These are phyloP conservation scores for Hymenoscyphus repandus DNA, from an alignment of 2,329 filamentous ascomycete genomes.

Conservation along the genomic window DNA sequence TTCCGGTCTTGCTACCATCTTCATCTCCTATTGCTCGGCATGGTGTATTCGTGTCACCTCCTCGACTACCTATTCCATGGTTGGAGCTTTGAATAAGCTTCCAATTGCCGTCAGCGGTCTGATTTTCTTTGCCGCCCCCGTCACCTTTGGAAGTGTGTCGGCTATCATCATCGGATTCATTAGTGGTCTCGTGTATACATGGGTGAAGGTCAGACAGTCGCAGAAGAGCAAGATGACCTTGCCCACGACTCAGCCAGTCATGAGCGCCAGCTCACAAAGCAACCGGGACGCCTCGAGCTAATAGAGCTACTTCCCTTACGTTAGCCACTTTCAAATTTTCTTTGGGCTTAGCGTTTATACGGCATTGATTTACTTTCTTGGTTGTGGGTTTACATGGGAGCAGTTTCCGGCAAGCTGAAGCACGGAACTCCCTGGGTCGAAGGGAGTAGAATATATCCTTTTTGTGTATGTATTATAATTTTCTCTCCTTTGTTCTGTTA, in stretches of 20 bases:
- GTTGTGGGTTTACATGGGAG: neutral
- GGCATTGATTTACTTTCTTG: neutral
- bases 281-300: conserved; percentile 71
- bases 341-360: conserved; percentile 4
- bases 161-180: conserved; percentile 90
- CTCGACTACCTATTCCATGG: conserved; percentile 98
- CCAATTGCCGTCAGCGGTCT: conserved; percentile 89
- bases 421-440: neutral
- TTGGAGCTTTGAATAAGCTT: conserved; percentile 95
- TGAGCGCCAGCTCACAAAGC: conserved; percentile 89
- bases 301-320: conserved; percentile 12
- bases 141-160: conserved; percentile 85
- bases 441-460: conserved; percentile 7
- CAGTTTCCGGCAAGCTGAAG: conserved; percentile 1
- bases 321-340: conserved; percentile 5
- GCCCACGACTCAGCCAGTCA: conserved; percentile 62
- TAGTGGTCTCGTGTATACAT: conserved; percentile 84
- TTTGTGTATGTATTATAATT: conserved; percentile 23
- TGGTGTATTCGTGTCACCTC: conserved; percentile 98
- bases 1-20: conserved; percentile 87
- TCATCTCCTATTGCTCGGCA: conserved; percentile 98
- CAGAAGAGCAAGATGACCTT: conserved; percentile 59
- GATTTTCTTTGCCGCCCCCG: conserved; percentile 90
- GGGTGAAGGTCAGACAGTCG: conserved; percentile 79
- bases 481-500: conserved; percentile 6